Base-by-base conservation (phyloP, 768 basidiomycete genomes). In the Coprinopsis strossmayeri region DNA sequence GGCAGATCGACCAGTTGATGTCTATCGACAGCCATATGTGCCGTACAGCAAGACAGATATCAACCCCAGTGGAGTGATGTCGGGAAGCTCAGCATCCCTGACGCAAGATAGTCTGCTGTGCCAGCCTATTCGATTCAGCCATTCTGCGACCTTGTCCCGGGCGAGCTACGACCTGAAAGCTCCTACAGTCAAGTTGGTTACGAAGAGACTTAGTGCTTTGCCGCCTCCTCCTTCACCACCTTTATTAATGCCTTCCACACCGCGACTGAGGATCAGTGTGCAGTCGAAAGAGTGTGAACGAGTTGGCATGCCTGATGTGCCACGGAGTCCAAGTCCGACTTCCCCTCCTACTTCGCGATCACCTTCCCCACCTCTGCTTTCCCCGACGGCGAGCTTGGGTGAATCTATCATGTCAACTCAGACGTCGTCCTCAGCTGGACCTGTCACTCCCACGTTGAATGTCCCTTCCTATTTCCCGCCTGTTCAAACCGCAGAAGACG, bases 221-320 rank as follows among this genome's bases (percentile, higher is more conserved):
- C n/a, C 49, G 3, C 49, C 49, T 25, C 49, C 49, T 9, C 41
- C 41, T 34, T 18, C 43, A 13, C 3, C 49, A 2, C 49, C 49
- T 1, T 21, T 11, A 18, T 13, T 15, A 3, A 11, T n/a, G 21
- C 11, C 43, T 2, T n/a, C 23, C 10, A 45, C 24, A 25, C 12
- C 43, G 10, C 39, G 49, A 20, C 17, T 34, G 27, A 28, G 30
- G 20, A 34, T 24, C 4, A 50, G 34, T 23, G 43, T 45, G 17
- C 18, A 37, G 15, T 34, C 43, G 25, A 37, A 21, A 11, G 15
- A 45, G 43, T 38, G 26, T 30, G 32, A 45, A 10, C 32, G 24
- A n/a, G 43, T 24, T 18, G 34, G 10, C 20, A 17, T 30, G 5
- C 41, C 41, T 4, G 41, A 42, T 18, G 24, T 42, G 5, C 41